Conservation (phyloP, 192 early-diverging fungal species). For the Umbelopsis vinacea region DNA sequence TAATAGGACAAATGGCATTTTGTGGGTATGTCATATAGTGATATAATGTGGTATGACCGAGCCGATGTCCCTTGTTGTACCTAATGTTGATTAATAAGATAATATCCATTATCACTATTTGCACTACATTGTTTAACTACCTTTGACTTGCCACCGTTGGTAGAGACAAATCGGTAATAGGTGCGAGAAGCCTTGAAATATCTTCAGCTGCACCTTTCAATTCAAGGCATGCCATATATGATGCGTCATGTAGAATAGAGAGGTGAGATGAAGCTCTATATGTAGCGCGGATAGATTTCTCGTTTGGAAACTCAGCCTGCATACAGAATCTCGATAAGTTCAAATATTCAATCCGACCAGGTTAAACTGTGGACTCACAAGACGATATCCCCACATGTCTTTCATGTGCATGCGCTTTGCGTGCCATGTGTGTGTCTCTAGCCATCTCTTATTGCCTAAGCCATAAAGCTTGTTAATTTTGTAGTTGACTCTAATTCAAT, state of each 20-base stretch:
- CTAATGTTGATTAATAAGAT: slow-evolving; percentile 34
- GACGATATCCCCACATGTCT: slow-evolving; percentile 78
- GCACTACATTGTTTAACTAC: neutral
- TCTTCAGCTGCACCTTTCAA: slow-evolving; percentile 56
- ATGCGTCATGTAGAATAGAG: slow-evolving; percentile 84
- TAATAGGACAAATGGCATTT: slow-evolving; percentile 70
- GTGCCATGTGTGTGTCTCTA: slow-evolving; percentile 99
- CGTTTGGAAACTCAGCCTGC: slow-evolving; percentile 82
- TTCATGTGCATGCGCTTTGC: slow-evolving; percentile 97
- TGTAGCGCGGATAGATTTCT: slow-evolving; percentile 76
- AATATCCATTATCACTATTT: neutral
- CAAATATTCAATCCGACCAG: neutral
- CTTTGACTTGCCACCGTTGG: slow-evolving; percentile 49
- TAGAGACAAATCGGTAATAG: slow-evolving; percentile 64
- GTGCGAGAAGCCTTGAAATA: slow-evolving; percentile 56
- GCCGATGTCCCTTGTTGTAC: slow-evolving; percentile 62
- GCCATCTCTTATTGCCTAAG: slow-evolving; percentile 72
- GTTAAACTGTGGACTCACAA: slow-evolving; percentile 49
- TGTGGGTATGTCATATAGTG: slow-evolving; percentile 57
- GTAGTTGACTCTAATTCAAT: neutral
- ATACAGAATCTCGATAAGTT: neutral
- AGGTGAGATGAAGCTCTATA: slow-evolving; percentile 78
- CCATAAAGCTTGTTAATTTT: neutral
- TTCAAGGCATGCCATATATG: slow-evolving; percentile 77
- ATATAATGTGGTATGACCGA: slow-evolving; percentile 61